These are phyloP conservation scores for Colletotrichum sp. DNA, from an alignment of 2,329 filamentous ascomycete species.

Conservation along the genomic window DNA sequence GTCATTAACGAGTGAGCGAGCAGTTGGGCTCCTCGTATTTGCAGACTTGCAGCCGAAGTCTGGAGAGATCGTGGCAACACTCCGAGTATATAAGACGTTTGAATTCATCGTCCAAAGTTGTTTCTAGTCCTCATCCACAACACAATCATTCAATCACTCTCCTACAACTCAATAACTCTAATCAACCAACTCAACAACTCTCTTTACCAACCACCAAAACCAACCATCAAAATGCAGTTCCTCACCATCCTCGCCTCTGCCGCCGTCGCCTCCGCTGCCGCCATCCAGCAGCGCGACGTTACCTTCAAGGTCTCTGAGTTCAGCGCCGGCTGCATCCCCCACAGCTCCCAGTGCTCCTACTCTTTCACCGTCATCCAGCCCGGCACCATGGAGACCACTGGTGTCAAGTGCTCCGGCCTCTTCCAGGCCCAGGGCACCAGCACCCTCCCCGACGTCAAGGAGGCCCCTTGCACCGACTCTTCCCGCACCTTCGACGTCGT, in stretches of 20 bases:
- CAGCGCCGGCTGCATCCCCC: conserved; percentile 30
- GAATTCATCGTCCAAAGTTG: not conserved
- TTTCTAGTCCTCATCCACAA: not conserved
- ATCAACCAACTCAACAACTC: not conserved
- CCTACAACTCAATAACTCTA: not conserved
- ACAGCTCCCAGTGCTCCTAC: conserved; percentile 30
- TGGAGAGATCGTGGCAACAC: not conserved
- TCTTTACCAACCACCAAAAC: not conserved
- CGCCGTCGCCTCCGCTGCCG: conserved; percentile 26
- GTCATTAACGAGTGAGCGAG: not conserved
- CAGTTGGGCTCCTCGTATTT: not conserved
- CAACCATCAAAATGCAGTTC: conserved; percentile 30
- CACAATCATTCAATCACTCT: not conserved
- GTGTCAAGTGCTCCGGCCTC: conserved; percentile 26
- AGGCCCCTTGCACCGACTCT: conserved; percentile 31
- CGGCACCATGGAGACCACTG: conserved; percentile 29
- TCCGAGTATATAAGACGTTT: not conserved
- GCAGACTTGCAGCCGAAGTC: not conserved
- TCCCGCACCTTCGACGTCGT: conserved; percentile 32
- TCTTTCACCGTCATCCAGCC: conserved; percentile 14
- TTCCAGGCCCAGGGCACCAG: conserved; percentile 24
- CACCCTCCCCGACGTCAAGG: conserved; percentile 33
- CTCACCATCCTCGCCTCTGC: conserved; percentile 24
- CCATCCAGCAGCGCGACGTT: conserved; percentile 24
- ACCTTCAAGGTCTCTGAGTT: conserved; percentile 31